These are phyloP conservation scores for Phytophthora sp. DNA, from an alignment of 352 stramenopile species.

Conservation along the genomic window DNA sequence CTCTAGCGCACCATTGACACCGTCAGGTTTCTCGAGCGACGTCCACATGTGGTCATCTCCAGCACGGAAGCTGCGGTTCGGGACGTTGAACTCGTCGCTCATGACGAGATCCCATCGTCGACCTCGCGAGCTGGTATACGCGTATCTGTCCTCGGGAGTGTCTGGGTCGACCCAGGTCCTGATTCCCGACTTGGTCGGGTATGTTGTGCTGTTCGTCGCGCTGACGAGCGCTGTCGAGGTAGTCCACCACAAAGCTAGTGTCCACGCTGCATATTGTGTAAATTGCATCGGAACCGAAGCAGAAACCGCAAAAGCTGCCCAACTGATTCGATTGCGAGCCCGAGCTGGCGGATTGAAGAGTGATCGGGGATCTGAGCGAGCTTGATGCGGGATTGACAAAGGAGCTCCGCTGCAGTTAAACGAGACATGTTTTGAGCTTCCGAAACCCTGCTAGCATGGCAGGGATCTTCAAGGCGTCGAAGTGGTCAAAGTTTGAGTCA, in stretches of 20 bases:
- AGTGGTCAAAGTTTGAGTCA: neutral
- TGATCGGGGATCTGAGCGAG: no score
- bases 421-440: conserved; percentile 21
- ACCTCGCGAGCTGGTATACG: conserved; percentile 50
- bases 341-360: conserved; percentile 22
- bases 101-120: conserved; percentile 65
- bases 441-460: conserved; percentile 3
- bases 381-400: no score
- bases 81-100: conserved; percentile 74
- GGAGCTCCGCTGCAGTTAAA: conserved; percentile 14
- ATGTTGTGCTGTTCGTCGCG: conserved; percentile 29
- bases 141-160: conserved; percentile 44
- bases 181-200: conserved; percentile 55
- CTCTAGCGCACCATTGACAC: conserved; percentile 88
- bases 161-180: conserved; percentile 57
- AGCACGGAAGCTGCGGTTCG: conserved; percentile 74
- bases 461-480: conserved; percentile 13
- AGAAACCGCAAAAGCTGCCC: neutral
- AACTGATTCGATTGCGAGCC: neutral
- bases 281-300: conserved; percentile 8
- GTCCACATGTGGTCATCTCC: conserved; percentile 93
- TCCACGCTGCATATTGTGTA: neutral
- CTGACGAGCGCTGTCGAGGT: conserved; percentile 1
- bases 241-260: conserved; percentile 12
- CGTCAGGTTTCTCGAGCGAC: conserved; percentile 59